Conservation (phyloP, 495 filamentous ascomycete species). For the Rostrohypoxylon terebratum region DNA sequence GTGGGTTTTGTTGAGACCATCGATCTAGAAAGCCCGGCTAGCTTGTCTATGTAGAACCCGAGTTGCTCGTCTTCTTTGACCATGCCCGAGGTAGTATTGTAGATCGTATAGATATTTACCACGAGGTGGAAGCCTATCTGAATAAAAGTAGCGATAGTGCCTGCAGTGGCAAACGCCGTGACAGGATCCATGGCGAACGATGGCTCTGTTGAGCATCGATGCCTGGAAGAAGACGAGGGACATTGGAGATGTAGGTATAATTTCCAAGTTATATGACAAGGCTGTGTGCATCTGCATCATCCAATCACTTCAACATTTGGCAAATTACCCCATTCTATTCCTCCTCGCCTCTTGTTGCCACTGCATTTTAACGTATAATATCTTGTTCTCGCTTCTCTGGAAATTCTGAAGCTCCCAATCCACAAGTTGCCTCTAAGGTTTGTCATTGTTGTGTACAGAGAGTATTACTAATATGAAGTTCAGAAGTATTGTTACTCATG, state of each 20-base stretch:
- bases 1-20: not conserved
- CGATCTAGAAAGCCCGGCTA: not conserved
- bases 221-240: not conserved
- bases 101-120: not conserved
- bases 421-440: too few species aligned
- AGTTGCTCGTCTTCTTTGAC: conserved; percentile 1
- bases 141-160: conserved; percentile 4
- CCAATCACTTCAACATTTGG: too few species aligned
- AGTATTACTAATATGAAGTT: not conserved
- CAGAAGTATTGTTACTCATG: not conserved
- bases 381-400: too few species aligned
- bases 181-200: conserved; percentile 1
- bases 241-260: too few species aligned
- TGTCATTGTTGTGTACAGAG: too few species aligned
- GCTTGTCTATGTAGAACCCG: not conserved
- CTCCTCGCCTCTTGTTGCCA: too few species aligned
- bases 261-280: too few species aligned
- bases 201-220: not conserved
- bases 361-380: too few species aligned
- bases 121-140: not conserved
- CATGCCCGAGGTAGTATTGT: not conserved
- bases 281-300: too few species aligned
- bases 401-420: too few species aligned
- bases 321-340: too few species aligned
- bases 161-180: not conserved